These are phyloP conservation scores for Diplodia sapinea DNA, from an alignment of 2,329 filamentous ascomycete species.

Conservation along the genomic window DNA sequence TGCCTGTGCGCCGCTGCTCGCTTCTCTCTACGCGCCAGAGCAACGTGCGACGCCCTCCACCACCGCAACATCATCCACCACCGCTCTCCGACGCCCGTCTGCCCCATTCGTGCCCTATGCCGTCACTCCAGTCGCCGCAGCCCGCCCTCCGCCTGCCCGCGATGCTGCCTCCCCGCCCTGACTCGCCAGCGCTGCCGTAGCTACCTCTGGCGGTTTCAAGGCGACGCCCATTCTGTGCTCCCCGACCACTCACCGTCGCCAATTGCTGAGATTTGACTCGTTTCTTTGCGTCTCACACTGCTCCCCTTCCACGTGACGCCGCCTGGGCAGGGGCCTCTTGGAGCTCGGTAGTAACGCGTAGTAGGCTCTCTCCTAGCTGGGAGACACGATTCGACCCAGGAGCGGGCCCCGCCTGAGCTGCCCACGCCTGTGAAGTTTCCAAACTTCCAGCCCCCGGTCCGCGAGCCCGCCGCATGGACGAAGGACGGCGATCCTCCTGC, in stretches of 20 bases:
- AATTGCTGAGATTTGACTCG: slow-evolving; percentile 7
- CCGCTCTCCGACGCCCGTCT: slow-evolving; percentile 8
- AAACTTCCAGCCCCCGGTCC: slow-evolving; percentile 48
- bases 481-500: slow-evolving; percentile 36
- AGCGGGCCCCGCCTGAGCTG: slow-evolving; percentile 55
- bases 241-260: neutral
- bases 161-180: neutral
- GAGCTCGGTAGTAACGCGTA: slow-evolving; percentile 15
- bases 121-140: neutral
- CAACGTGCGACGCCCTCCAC: slow-evolving; percentile 11
- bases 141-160: neutral
- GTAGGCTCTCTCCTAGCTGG: slow-evolving; percentile 47
- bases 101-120: slow-evolving; percentile 18
- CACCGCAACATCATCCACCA: neutral
- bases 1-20: slow-evolving; percentile 20
- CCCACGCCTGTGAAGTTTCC: slow-evolving; percentile 61
- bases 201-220: slow-evolving; percentile 23
- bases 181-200: slow-evolving; percentile 18
- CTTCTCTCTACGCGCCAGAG: neutral
- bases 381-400: slow-evolving; percentile 47
- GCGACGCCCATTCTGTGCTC: slow-evolving; percentile 6
- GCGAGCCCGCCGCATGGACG: slow-evolving; percentile 43
- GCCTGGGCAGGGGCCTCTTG: neutral
- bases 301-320: slow-evolving; percentile 23
- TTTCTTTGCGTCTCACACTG: slow-evolving; percentile 17